Conservation (phyloP, 257 asterid species). For the Salvia hispanica region DNA sequence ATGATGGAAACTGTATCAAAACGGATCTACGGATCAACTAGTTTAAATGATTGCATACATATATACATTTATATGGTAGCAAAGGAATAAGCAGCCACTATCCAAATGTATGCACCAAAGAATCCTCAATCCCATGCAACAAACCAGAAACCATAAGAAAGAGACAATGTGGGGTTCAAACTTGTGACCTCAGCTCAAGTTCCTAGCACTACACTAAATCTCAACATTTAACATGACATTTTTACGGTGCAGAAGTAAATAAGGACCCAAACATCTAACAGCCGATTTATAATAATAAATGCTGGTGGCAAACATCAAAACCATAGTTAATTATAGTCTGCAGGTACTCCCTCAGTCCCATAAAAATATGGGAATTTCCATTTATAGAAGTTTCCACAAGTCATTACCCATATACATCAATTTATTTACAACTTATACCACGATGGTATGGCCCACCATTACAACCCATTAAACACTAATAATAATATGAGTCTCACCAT, state of each 20-base stretch:
- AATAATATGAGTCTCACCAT: too few relatives aligned
- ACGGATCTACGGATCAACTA: not conserved
- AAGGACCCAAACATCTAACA: not conserved
- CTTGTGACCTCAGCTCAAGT: not conserved
- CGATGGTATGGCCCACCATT: too few relatives aligned
- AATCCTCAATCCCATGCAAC: too few relatives aligned
- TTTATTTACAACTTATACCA: too few relatives aligned
- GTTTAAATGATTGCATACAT: conserved; percentile 9
- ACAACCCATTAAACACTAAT: too few relatives aligned
- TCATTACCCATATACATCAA: too few relatives aligned
- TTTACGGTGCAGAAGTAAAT: not conserved
- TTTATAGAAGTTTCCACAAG: too few relatives aligned
- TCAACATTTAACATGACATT: not conserved
- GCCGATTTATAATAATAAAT: not conserved
- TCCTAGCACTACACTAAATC: not conserved
- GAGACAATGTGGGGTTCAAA: not conserved
- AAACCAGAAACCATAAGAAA: not conserved
- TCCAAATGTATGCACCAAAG: not conserved
- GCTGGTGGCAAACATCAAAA: not conserved
- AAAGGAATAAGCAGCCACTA: not conserved
- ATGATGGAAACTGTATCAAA: not conserved
- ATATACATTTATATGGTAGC: not conserved
- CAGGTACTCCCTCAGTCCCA: too few relatives aligned
- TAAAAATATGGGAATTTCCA: too few relatives aligned
- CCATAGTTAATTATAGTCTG: not conserved